Base-by-base conservation (phyloP, 2,329 filamentous ascomycete genomes). In the Fusarium burgessii region DNA sequence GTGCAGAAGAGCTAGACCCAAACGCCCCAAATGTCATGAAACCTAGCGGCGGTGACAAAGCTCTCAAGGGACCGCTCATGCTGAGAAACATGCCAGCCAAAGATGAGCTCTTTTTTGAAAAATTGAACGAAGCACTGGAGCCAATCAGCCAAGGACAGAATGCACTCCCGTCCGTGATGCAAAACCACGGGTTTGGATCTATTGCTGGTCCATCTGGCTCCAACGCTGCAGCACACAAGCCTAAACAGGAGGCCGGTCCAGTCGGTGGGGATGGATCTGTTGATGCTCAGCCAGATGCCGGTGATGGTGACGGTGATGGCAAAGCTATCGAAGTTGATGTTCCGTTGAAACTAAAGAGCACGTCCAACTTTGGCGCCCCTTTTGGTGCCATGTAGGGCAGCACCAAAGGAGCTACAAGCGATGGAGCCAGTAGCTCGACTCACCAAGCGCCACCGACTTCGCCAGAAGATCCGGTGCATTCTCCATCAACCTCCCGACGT, bases 1-100 rank as follows among this genome's bases (percentile, higher is more conserved):
- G 40, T 27, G 32, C 51, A 12, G 51, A 58, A 46, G 66, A 76
- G 20, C 45, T 58, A n/a, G 55, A 68, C 27, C 36, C 65, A 17
- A 64, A 72, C 23, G 68, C 76, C 45, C 66, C 66, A 13, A 76
- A 80, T 51, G 74, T 74, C 7, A 70, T 71, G 11, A 71, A 86
- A 32, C 79, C 82, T 7, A 74, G 77, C 12, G 82, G 84, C 40
- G 58, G 45, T 7, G 87, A 89, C 65, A 79, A 77, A 2, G 78
- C 81, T 23, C 79, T 89, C 35, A 85, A 82, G 57, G 87, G 86
- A 1, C 87, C 87, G 12, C 72, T 89, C 52, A 86, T 86, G 80
- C 80, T 89, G 40, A 82, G 83, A 62, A 89, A 89, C 67, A 85
- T 86, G 63, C 86, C 87, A 2, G 85, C 85, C 3, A 82, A 87